Conservation (phyloP, 2,329 filamentous ascomycete species). For the Colletotrichum tropicicola region DNA sequence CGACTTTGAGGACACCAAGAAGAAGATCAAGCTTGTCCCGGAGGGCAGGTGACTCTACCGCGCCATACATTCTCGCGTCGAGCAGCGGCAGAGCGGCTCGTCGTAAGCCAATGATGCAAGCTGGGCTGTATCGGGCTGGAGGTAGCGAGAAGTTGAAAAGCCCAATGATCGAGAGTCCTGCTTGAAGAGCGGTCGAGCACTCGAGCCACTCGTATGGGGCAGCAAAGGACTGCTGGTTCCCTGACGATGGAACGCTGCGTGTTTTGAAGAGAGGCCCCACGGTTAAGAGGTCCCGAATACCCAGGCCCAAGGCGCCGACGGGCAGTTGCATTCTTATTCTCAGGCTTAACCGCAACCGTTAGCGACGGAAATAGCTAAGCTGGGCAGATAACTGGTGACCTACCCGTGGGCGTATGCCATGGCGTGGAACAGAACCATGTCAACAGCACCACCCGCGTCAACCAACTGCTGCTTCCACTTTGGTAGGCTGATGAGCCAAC, state of each 20-base stretch:
- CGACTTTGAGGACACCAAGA: constrained; percentile 39
- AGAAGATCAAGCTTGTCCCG: constrained; percentile 42
- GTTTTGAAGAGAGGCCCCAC: constrained; percentile 24
- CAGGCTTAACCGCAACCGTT: neutral
- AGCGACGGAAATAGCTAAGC: neutral
- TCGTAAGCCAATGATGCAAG: constrained; percentile 34
- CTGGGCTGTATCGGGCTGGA: constrained; percentile 37
- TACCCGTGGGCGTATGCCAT: constrained; percentile 46
- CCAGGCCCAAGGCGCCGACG: constrained; percentile 32
- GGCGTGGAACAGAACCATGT: constrained; percentile 48
- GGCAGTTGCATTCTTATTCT: constrained; percentile 33
- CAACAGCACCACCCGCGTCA: constrained; percentile 44
- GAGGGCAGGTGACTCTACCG: constrained; percentile 40
- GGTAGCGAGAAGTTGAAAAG: constrained; percentile 42
- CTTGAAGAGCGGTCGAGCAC: constrained; percentile 36
- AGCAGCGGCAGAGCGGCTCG: constrained; percentile 40
- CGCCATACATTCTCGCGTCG: constrained; percentile 43
- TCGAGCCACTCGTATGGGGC: constrained; percentile 9
- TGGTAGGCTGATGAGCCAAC: constrained; percentile 48
- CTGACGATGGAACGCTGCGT: neutral
- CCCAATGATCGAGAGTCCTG: constrained; percentile 40
- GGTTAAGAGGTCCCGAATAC: constrained; percentile 11
- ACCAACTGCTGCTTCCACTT: constrained; percentile 49
- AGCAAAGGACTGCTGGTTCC: neutral
- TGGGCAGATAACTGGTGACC: constrained; percentile 26